Base-by-base conservation (phyloP, 129 eudicot species). In the Mikania micrantha region DNA sequence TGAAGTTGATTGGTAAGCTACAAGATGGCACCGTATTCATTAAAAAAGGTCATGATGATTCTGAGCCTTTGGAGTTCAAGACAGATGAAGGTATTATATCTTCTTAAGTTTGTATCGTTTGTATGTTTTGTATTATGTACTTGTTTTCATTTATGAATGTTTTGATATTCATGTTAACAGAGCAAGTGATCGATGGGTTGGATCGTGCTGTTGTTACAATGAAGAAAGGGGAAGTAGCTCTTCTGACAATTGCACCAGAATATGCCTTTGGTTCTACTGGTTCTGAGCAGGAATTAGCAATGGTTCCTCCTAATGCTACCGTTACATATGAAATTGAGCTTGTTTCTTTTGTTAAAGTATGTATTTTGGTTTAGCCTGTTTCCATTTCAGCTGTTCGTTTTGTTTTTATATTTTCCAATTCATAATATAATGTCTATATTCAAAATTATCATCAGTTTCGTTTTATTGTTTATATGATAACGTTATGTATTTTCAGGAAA, bases 151-250 rank as follows among this genome's bases (percentile, higher is more conserved):
- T 32, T 9, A 10, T 40, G 12, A 29, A 13, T 53, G 27, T 27
- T 17, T 42, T 52, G 64, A 11, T 21, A 20, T 9, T 21, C n/a
- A 6, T 54, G 4, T 27, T 11, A 52, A 56, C 95, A 94, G 99
- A 94, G 71, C 95, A 94, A 94, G 97, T 94, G 52, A 78, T 94
- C 29, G 97, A 94, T 41, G 99, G 95, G 65, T 69, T 94, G 69
- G 99, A 94, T 66, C 74, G 74, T 79, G 93, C 86, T 65, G 99
- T 85, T 16, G 47, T 76, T 72, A 78, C 90, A 49, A 94, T 94
- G 99, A 94, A 94, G 81, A 94, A 94, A 80, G 99, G 99, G 7
- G 99, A 94, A 73, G 79, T 81, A 44, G 97, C 99, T 21, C 63
- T 79, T 58, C 22, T 86, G 49, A 84, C 88, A 0, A 67, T 94